Evolutionary conservation across 176 grass and related monocot genomes (phyloP), one percentile per base, ranked within the genome.

Genomic region (Metroxylon sagu): DNA sequence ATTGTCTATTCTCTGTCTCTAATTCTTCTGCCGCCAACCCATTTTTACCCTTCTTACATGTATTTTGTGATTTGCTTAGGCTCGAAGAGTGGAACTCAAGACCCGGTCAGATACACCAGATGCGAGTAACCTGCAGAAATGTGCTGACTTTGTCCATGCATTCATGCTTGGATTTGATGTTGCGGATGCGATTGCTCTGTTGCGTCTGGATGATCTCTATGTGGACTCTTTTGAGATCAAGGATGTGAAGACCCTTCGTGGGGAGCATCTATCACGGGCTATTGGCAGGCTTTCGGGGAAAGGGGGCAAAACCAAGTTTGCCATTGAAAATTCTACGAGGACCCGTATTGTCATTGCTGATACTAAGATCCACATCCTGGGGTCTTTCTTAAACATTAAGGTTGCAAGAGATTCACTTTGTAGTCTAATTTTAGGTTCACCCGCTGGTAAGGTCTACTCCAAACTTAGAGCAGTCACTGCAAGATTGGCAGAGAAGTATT

Each of bases 81-180:
- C 90, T 56, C 75, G 74, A 54, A 89, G 74, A 57, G 90, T 95
- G 51, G 90, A 95, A 76, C 82, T 95, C 14, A 95, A 95, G 65
- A 95, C 82, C 50, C 86, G 85, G 61, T 2, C 59, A 43, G 82
- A 95, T 43, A 95, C 85, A 14, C 90, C 85, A 63, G 85, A 95
- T 66, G 73, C 86, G n/a, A 89, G 82, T 63, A 88, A 95, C 54
- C 82, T 95, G 31, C 90, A 89, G 26, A 95, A 95, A 54, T 89
- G 90, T 5, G 85, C 90, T 0, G 90, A 95, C 62, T 89, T 95
- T 60, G 82, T 86, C 27, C 76, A 89, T 67, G 90, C 85, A 26
- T 95, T 95, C 71, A 95, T 95, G 79, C 90, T 95, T 59, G 90
- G 90, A 31, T 95, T 95, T 53, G 90, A 95, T 49, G 77, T 89